Evolutionary conservation across 176 grass and related monocot species (phyloP), one percentile per base, ranked within the genome.

Genomic region (Triticum timopheevii): DNA sequence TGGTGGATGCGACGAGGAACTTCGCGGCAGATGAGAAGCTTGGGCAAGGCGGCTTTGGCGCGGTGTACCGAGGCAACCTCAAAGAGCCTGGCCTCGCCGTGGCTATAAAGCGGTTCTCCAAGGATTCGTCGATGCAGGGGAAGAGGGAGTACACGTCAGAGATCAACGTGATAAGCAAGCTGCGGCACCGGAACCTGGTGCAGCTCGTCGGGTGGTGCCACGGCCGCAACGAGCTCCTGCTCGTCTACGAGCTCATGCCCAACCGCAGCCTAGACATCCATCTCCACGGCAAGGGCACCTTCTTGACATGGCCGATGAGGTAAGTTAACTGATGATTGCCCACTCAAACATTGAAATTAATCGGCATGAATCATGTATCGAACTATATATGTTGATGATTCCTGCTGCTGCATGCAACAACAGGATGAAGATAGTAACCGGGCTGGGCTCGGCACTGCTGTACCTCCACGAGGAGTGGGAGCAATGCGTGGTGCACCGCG

Each of bases 211-310:
- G 68, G 19, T 71, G 68, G 68, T 71, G 68, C 34, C 68, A 71
- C 36, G 68, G 68, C 68, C 34, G 68, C 68, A 71, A 71, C 20
- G 68, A 71, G 34, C 68, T 39, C 34, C 68, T 70, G 33, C 67
- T 69, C 33, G 67, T 69, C 67, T 69, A 69, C 33, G 67, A 69
- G 67, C 67, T 70, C 67, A 70, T 71, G 68, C 71, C 71, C 12
- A 47, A 74, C 40, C 71, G 71, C 71, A 74, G 71, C 40, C 71
- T 74, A 3, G 71, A 47, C 71, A 74, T 74, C 40, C 71, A 74
- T 74, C 71, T 74, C 12, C 71, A 74, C 71, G 71, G 71, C 39
- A 74, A 74, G 10, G 71, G 71, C 71, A 74, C 71, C n/a, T 74
- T 74, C 40, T 16, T 74, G 71, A 47, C 71, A 74, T 74, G 71